phyloP scores from a whole-genome alignment of 2,329 filamentous ascomycete genomes.

The Thielaviopsis punctulata region DNA sequence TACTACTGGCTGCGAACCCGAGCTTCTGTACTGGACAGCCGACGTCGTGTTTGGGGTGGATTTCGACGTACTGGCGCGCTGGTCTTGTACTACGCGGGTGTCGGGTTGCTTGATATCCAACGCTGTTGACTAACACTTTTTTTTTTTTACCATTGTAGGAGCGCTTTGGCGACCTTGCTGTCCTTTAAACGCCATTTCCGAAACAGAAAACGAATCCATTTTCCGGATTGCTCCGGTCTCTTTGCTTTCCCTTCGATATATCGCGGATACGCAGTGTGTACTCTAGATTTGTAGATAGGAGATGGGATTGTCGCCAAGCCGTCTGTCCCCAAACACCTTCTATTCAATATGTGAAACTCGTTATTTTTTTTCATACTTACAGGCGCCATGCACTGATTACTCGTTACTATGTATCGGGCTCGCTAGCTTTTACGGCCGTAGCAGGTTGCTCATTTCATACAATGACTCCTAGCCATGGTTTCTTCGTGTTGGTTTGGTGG shows the following conservation, averaged over 20 bases:
- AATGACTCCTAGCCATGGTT: background rate
- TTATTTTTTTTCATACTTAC: background rate
- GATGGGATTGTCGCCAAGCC: slow-evolving; percentile 16
- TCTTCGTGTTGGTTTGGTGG: background rate
- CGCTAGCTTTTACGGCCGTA: background rate
- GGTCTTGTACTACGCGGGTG: background rate
- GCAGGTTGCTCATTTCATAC: background rate
- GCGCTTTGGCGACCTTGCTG: slow-evolving; percentile 14
- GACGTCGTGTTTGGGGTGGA: background rate
- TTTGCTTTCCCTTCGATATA: slow-evolving; percentile 19
- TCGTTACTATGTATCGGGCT: background rate
- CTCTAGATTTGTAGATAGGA: slow-evolving; percentile 49
- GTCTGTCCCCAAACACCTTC: background rate
- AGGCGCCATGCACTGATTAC: background rate
- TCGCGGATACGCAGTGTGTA: slow-evolving; percentile 19
- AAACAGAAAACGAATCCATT: background rate
- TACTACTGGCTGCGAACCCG: background rate
- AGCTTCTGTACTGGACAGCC: background rate
- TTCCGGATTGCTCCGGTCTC: slow-evolving; percentile 12
- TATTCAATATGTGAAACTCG: slow-evolving; percentile 7
- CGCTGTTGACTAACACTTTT: background rate
- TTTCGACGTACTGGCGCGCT: background rate
- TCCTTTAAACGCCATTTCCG: slow-evolving; percentile 50
- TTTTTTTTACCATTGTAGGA: background rate
- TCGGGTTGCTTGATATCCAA: background rate